Base-by-base conservation (phyloP, 176 grass and related monocot genomes). In the Paspalum vaginatum region DNA sequence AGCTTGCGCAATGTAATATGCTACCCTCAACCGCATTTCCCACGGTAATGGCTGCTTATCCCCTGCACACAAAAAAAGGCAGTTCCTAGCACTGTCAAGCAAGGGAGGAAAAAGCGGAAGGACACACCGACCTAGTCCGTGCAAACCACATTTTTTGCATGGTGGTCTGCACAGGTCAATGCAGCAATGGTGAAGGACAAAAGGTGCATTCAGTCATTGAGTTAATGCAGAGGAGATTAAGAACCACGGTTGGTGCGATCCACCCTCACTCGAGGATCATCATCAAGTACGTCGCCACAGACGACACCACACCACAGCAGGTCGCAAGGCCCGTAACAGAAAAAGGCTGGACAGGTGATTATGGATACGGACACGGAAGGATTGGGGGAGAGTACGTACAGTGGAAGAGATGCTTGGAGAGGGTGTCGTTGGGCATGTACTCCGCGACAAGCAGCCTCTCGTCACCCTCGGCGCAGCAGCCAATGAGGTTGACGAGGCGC, bases 351-450 rank as follows among this genome's bases (percentile, higher is more conserved):
- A 27, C 44, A 27, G 67, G 21, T n/a, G n/a, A n/a, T n/a, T n/a
- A 47, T 72, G 52, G 60, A 63, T 27, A 75, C 2, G 32, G 83
- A 49, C 21, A 25, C 42, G 27, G 53, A 13, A 25, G 61, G 20
- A 76, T 72, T 49, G 52, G 18, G 67, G 38, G 27, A 14, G 75
- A 79, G 21, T 17, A 64, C 64, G 81, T 95, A 99, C 96, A 99
- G 88, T 99, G 96, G 83, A 99, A 99, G 74, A 99, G 89, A 85
- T 99, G 96, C 86, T 93, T 95, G 81, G 93, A 99, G 44, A 99
- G 85, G 70, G 96, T 99, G 83, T 99, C 96, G 71, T 99, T 99
- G 66, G 96, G 96, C 96, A 99, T 99, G 76, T 93, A 99, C 86
- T 99, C 96, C 4, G 93, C 90, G 49, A 99, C 93, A 59, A 99